Base-by-base conservation (phyloP, 305 asterid species). In the Vinca major region DNA sequence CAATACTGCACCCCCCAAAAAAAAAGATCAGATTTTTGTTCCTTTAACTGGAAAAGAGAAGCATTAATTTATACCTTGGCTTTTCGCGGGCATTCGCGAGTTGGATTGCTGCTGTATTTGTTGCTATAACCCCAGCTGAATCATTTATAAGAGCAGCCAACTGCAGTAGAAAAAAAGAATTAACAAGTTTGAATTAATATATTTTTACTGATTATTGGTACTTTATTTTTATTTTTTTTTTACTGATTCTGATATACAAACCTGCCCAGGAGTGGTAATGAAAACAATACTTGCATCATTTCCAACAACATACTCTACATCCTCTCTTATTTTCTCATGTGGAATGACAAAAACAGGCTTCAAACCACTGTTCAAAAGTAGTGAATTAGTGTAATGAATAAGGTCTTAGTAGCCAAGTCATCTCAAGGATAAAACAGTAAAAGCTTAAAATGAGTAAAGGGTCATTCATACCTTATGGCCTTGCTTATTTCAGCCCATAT, bases 251-350 rank as follows among this genome's bases (percentile, higher is more conserved):
- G 61, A 45, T 62, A 65, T 44, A 44, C 75, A 43, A 69, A 91
- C 96, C 97, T 91, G 96, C 21, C 97, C 95, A 7, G 96, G 96
- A 0, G 96, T 89, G 70, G 96, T 91, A 41, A 91, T 87, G 85
- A 91, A 89, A 75, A 91, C 83, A 45, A 87, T 87, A 69, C 87
- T 80, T 74, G 96, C 86, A 78, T 83, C 89, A 4, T 83, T 83
- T 62, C 96, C 90, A 45, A 82, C 88, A n/a, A 82, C 80, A 4
- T 87, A 83, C 77, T 87, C 89, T 3, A 89, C 88, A 50, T 83
- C 75, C 74, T 83, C 95, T 73, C 97, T 84, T 72, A 85, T 95
- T 63, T 77, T 89, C 84, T 91, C 96, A 50, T 89, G 97, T 60
- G 97, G 97, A 78, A 89, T 84, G 68, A 89, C 95, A 63, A 85